Conservation (phyloP, 129 eudicot species). For the Flaveria trinervia region DNA sequence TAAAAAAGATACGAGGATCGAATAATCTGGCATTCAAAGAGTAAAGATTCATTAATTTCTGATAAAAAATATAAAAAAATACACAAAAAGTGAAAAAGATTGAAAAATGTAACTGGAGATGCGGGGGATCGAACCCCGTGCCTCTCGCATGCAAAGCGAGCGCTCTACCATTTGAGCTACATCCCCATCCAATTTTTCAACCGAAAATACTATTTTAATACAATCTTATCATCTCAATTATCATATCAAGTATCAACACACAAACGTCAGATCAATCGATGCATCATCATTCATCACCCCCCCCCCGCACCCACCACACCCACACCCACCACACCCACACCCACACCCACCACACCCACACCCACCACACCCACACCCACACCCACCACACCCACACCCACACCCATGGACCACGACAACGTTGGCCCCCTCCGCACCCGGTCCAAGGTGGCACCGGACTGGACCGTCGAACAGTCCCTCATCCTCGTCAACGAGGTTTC, state of each 20-base stretch:
- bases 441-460: slow-evolving; percentile 61
- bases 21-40: too few species aligned
- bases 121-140: slow-evolving; percentile 99
- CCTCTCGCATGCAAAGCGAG: slow-evolving; percentile 96
- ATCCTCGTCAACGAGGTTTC: slow-evolving; percentile 61
- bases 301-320: too few species aligned
- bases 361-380: too few species aligned
- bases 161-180: slow-evolving; percentile 99
- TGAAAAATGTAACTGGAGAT: slow-evolving; percentile 48
- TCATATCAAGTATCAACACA: background rate
- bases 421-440: slow-evolving; percentile 54
- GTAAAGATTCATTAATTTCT: too few species aligned
- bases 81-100: too few species aligned
- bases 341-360: background rate
- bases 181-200: slow-evolving; percentile 42
- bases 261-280: background rate
- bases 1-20: too few species aligned
- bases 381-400: too few species aligned
- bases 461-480: slow-evolving; percentile 64
- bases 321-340: too few species aligned
- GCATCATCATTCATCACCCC: background rate
- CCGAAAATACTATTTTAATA: too few species aligned
- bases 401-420: slow-evolving; percentile 31
- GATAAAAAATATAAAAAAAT: background rate
- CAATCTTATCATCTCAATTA: too few species aligned